Evolutionary conservation across 2,329 filamentous ascomycete genomes (phyloP).

Genomic region (Cryphonectria carpinicola): DNA sequence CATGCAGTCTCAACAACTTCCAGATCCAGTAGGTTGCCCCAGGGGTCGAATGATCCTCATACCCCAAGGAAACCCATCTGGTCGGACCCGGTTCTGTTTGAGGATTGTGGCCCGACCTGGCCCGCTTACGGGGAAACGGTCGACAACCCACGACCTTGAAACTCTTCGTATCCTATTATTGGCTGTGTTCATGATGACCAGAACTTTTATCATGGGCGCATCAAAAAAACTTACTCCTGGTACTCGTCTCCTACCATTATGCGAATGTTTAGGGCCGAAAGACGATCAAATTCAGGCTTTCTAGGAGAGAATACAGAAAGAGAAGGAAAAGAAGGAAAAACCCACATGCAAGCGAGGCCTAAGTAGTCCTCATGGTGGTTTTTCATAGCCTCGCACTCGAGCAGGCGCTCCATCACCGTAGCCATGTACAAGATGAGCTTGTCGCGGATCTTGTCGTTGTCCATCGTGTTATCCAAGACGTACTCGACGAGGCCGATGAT

Average conservation of each 20-base stretch:
- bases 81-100: not conserved
- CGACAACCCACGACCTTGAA: not conserved
- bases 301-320: not conserved
- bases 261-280: not conserved
- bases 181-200: not conserved
- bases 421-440: slow-evolving; percentile 17
- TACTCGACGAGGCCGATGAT: not conserved
- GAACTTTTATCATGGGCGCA: not conserved
- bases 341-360: not conserved
- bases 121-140: not conserved
- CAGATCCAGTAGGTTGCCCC: not conserved
- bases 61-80: not conserved
- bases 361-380: not conserved
- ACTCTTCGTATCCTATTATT: slow-evolving; percentile 3
- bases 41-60: not conserved
- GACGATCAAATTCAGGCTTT: not conserved
- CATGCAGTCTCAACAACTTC: not conserved
- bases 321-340: no score
- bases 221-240: not conserved
- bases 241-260: not conserved
- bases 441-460: slow-evolving; percentile 5
- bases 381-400: not conserved
- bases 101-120: slow-evolving; percentile 7
- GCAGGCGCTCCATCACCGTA: slow-evolving; percentile 7
- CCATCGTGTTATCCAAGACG: slow-evolving; percentile 2